Conservation (phyloP, 1,284 basidiomycete genomes). For the Grifola frondosa region DNA sequence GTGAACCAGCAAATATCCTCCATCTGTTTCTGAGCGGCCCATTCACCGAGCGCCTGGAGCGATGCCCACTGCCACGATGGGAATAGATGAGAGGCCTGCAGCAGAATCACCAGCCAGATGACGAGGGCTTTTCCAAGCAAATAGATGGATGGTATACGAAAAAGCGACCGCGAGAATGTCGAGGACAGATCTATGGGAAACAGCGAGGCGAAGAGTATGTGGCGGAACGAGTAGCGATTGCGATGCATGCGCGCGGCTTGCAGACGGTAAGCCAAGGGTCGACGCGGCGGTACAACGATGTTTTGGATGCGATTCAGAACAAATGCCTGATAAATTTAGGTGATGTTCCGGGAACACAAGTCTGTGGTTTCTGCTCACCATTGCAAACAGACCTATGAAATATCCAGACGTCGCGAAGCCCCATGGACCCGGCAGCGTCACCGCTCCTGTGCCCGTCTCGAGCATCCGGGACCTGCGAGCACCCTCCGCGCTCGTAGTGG, state of each 20-base stretch:
- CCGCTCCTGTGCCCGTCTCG: slow-evolving; percentile 1
- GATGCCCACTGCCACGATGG: slow-evolving; percentile 31
- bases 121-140: slow-evolving; percentile 53
- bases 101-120: slow-evolving; percentile 54
- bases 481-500: slow-evolving; percentile 1
- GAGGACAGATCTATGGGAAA: slow-evolving; percentile 65
- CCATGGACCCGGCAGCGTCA: slow-evolving; percentile 56
- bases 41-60: slow-evolving; percentile 40
- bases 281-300: slow-evolving; percentile 68
- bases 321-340: slow-evolving; percentile 47
- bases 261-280: slow-evolving; percentile 32
- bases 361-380: slow-evolving; percentile 43
- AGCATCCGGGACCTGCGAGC: slow-evolving; percentile 4
- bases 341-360: neutral
- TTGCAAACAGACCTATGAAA: slow-evolving; percentile 58
- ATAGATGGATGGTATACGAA: slow-evolving; percentile 65
- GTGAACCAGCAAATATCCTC: slow-evolving; percentile 69
- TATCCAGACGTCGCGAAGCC: slow-evolving; percentile 72
- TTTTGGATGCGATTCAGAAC: slow-evolving; percentile 73
- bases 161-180: slow-evolving; percentile 52
- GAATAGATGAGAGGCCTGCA: slow-evolving; percentile 52
- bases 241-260: slow-evolving; percentile 23
- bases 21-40: slow-evolving; percentile 54
- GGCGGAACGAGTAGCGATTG: slow-evolving; percentile 19
- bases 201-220: slow-evolving; percentile 37